A percentile compares a stretch with the other conserved stretches of the same genome.
phyloP scores from a whole-genome alignment of 2,329 filamentous ascomycete genomes.

The Pseudopyrenochaeta lycopersici region DNA sequence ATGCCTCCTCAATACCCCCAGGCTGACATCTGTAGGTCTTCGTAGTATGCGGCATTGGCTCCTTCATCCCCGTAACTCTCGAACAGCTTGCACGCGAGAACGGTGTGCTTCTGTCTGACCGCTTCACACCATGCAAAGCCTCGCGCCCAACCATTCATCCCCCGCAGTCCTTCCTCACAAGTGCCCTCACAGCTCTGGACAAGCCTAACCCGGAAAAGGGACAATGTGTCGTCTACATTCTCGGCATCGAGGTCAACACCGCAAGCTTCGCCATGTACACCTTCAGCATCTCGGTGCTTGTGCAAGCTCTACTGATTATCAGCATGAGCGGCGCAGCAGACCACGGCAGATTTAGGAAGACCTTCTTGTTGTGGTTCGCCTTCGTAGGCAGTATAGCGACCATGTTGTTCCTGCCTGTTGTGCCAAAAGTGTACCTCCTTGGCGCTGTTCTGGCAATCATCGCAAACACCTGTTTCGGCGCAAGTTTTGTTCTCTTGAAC shows the following conservation, averaged over 20 bases:
- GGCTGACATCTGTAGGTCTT: slow-evolving; percentile 67
- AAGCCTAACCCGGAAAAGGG: slow-evolving; percentile 39
- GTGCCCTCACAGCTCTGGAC: slow-evolving; percentile 20
- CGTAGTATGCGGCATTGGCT: slow-evolving; percentile 86
- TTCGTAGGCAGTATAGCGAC: slow-evolving; percentile 81
- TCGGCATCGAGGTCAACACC: slow-evolving; percentile 90
- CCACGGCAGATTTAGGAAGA: slow-evolving; percentile 88
- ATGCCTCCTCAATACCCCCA: neutral
- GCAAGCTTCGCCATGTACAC: slow-evolving; percentile 99
- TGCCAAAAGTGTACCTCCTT: slow-evolving; percentile 78
- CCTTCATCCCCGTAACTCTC: slow-evolving; percentile 91
- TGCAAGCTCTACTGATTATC: slow-evolving; percentile 90
- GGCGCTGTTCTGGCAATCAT: slow-evolving; percentile 86
- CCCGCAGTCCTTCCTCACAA: slow-evolving; percentile 26
- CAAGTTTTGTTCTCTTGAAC: slow-evolving; percentile 94
- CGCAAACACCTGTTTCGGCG: slow-evolving; percentile 92
- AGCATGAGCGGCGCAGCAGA: slow-evolving; percentile 97
- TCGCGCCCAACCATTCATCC: slow-evolving; percentile 62
- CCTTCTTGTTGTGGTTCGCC: slow-evolving; percentile 84
- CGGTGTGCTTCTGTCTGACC: slow-evolving; percentile 84
- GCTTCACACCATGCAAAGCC: slow-evolving; percentile 75
- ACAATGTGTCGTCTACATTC: slow-evolving; percentile 83
- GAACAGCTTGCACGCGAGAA: slow-evolving; percentile 93
- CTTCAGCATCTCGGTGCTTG: slow-evolving; percentile 88
- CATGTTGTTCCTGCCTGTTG: slow-evolving; percentile 86